Evolutionary conservation across 306 rosid species (phyloP), one percentile per base, ranked within the genome.

Genomic region (Lupinus albus): DNA sequence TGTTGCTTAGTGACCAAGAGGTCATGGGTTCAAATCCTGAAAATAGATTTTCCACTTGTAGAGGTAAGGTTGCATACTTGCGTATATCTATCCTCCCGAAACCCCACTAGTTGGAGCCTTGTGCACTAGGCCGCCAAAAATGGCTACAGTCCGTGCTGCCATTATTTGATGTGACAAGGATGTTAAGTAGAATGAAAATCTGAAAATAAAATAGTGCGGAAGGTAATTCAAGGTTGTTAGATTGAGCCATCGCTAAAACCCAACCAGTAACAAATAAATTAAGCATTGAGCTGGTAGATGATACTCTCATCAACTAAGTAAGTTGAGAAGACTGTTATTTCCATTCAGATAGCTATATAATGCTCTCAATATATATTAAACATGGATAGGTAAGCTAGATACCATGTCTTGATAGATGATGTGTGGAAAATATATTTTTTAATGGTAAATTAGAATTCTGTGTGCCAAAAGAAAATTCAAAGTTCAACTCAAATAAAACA

Each of bases 321-420:
- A 45, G 68, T 18, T 74, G 60, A 56, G 39, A 8, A 8, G 36
- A 47, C 17, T 12, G 28, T 35, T 18, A 45, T 65, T 33, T 56
- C 20, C 45, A 21, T 38, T n/a, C 38, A 39, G 51, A 20, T 39
- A 3, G 10, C 71, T 41, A 11, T 41, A 11, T 16, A 48, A 10
- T 64, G 65, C 70, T 58, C 76, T 64, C 51, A 44, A 70, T 33
- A 66, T 39, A 50, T 60, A 41, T 41, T 8, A 32, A 64, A 75
- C 6, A 20, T 4, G 10, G 35, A 64, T 16, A 56, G 11, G 64
- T 28, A 51, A 52, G 18, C 10, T 32, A 9, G 39, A 56, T 54
- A 32, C 38, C 1, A 48, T 18, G 28, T 16, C 20, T 42, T 50
- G 45, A 59, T 13, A 11, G 15, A 67, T 51, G 5, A 59, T 21